Base-by-base conservation (phyloP, 768 basidiomycete species). In the Mycena rebaudengoi region DNA sequence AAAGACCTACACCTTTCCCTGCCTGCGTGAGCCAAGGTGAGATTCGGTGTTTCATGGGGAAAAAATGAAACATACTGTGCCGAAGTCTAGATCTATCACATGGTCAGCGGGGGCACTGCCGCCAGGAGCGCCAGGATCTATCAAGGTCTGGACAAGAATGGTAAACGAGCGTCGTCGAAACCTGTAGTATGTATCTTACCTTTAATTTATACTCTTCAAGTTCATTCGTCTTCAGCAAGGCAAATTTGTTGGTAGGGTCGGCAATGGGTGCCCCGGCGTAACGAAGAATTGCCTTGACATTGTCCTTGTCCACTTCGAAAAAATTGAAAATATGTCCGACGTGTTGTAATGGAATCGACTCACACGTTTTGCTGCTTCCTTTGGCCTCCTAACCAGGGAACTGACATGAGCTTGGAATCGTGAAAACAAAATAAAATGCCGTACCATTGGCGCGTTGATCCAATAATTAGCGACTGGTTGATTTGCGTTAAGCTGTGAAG, bases 201-300 rank as follows among this genome's bases (percentile, higher is more conserved):
- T 6, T 14, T 21, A 51, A 35, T 28, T 53, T 7, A 20, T n/a
- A 53, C 51, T 53, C 51, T 21, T 29, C 37, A 8, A 53, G 39
- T 21, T 10, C 2, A 51, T 3, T 23, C 56, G 62, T 60, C 26
- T 70, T 33, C 13, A 67, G 59, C 7, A 60, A 13, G 20, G 35
- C 32, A 21, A 33, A n/a, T 13, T 59, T 37, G 45, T 54, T 66
- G 0, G 50, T 61, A 1, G 83, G 83, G 0, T 84, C 81, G 14
- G 11, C 61, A 13, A 62, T 39, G 0, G 78, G 74, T 12, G 83
- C 82, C 2, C 81, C 82, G 0, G 68, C 67, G 59, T 85, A 84
- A 30, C 78, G 76, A 7, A 84, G 75, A 52, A 84, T 78, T 0
- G 78, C 83, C 21, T 71, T 76, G 63, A 77, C 82, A 57, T 69